Percentiles rank a stretch among this genome's conserved stretches.
phyloP scores from a whole-genome alignment of 1,139 yeast species.

The Yamadazyma blattariae region DNA sequence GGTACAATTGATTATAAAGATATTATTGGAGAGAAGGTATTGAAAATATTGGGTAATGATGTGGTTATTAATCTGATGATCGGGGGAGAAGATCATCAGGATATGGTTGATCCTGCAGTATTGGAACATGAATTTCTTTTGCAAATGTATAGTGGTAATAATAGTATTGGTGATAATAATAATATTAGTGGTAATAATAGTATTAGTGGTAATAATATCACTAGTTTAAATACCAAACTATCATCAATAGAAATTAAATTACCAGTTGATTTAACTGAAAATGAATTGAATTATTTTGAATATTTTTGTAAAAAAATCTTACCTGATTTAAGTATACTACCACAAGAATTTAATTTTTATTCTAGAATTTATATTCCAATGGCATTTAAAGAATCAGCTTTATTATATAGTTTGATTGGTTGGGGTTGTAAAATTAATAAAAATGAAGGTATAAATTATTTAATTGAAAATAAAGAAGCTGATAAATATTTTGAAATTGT shows the following conservation, averaged over 20 bases:
- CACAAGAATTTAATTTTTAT: conserved; percentile 27
- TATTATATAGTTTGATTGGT: conserved; percentile 24
- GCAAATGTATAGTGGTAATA: too few relatives aligned
- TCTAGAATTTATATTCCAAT: conserved; percentile 29
- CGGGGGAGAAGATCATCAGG: too few relatives aligned
- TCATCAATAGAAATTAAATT: conserved; percentile 6
- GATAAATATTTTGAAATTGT: conserved; percentile 1
- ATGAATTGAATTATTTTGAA: conserved; percentile 22
- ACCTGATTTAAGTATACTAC: conserved; percentile 27
- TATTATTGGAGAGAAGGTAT: conserved; percentile 1
- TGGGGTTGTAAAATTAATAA: conserved; percentile 16
- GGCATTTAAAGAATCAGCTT: conserved; percentile 25
- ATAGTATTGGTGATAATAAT: background rate
- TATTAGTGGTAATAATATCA: too few relatives aligned
- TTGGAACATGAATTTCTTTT: too few relatives aligned
- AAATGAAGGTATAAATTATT: conserved; percentile 3
- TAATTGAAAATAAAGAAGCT: conserved; percentile 4
- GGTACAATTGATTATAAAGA: background rate
- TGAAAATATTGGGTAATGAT: background rate
- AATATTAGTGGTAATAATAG: background rate
- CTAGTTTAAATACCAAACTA: too few relatives aligned
- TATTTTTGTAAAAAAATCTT: conserved; percentile 25
- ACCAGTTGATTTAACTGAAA: conserved; percentile 16
- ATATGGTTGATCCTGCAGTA: too few relatives aligned
- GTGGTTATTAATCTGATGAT: too few relatives aligned